Base-by-base conservation (phyloP, 2,329 filamentous ascomycete genomes). In the Beauveria caledonica region DNA sequence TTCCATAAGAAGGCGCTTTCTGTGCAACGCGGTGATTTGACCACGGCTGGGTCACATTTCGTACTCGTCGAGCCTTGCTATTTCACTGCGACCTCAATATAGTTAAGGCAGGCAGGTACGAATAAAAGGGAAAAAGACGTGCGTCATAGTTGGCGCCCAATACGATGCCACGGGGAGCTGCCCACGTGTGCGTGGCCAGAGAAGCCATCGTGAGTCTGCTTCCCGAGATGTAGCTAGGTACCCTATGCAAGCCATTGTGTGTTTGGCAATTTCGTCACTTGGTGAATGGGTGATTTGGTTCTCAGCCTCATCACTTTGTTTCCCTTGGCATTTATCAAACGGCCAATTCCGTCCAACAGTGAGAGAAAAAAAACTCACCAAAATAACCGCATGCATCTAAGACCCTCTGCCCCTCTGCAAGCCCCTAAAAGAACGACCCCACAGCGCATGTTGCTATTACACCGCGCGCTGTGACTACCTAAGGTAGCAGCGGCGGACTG, bases 131-230 rank as follows among this genome's bases (percentile, higher is more conserved):
- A 48, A 17, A 27, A 29, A 44, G 17, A 56, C 11, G 39, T 59
- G 56, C 56, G 48, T 59, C 56, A 59, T 59, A 53, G 17, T 29
- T 33, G n/a, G 25, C 39, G 57, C 39, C 48, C 8, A n/a, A n/a
- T 36, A 17, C n/a, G 13, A 42, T 46, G 56, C 56, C 46, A 51
- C 36, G 29, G 49, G 48, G 49, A 53, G 49, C 48, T 59, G 57
- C 57, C 57, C 57, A 59, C 49, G 57, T 59, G 57, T 27, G 48
- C 10, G 44, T 45, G 29, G 39, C 19, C 10, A 40, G 23, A 15
- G 33, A 52, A 39, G 45, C 13, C 23, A 58, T 58, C 45, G 23
- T 48, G 45, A 51, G 13, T 29, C 44, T 36, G 40, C 13, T 11
- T 3, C 13, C 29, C 54, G 36, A 17, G 19, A 39, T 19, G 29